These are phyloP conservation scores for Ustilago bromivora DNA, from an alignment of 1,284 basidiomycete species.

Conservation along the genomic window DNA sequence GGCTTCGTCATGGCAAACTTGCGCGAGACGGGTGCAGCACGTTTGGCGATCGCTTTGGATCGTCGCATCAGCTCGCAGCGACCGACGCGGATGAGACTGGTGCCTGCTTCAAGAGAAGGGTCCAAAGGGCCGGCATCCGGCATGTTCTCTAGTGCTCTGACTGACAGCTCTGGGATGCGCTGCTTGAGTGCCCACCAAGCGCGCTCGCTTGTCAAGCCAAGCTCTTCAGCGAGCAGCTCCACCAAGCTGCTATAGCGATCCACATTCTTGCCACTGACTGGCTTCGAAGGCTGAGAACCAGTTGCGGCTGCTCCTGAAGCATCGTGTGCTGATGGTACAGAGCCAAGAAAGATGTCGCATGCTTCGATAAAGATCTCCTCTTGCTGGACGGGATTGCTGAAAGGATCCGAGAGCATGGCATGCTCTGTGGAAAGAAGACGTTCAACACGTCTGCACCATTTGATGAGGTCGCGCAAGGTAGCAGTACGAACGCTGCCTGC, in stretches of 20 bases:
- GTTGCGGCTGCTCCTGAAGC: neutral
- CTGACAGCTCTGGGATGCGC: conserved; percentile 58
- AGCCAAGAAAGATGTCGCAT: conserved; percentile 90
- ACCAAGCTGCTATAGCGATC: conserved; percentile 50
- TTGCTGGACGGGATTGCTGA: conserved; percentile 80
- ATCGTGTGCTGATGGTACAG: conserved; percentile 62
- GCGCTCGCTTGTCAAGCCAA: conserved; percentile 59
- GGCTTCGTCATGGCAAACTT: conserved; percentile 89
- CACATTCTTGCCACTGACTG: conserved; percentile 34
- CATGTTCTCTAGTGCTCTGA: conserved; percentile 21
- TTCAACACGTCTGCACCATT: conserved; percentile 84
- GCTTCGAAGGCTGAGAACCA: neutral
- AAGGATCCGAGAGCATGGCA: conserved; percentile 31
- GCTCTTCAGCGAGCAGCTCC: conserved; percentile 50
- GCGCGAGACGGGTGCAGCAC: conserved; percentile 40
- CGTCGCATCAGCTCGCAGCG: conserved; percentile 51
- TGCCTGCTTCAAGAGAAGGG: neutral
- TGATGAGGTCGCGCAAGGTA: conserved; percentile 87
- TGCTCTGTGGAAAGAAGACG: conserved; percentile 70
- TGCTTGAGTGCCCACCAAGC: conserved; percentile 57
- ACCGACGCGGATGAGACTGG: conserved; percentile 40
- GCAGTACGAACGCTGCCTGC: conserved; percentile 46
- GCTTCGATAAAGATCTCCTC: conserved; percentile 93
- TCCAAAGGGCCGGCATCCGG: neutral
- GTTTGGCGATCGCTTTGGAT: conserved; percentile 21